Base-by-base conservation (phyloP, 129 eudicot genomes). In the Chrysanthemum makinoi region DNA sequence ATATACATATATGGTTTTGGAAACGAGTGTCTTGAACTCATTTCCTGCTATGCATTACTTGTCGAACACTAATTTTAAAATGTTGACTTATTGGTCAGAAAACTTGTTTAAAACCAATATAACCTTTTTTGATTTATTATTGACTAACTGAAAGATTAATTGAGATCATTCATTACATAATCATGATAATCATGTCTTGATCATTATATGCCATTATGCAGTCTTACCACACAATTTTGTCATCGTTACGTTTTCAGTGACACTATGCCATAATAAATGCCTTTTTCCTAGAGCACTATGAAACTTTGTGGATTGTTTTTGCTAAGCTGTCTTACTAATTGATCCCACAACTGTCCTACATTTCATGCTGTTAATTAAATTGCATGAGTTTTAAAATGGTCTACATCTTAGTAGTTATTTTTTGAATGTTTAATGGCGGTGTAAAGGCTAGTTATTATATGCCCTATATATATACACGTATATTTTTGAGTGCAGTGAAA, bases 101-200 rank as follows among this genome's bases (percentile, higher is more conserved):
- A 28, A 28, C 30, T 3, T 28, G 30, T 28, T 28, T 28, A 28
- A 28, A 28, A 28, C 30, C 30, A 28, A 28, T 28, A 28, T 28
- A 28, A 35, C 9, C 1, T 66, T 2, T 44, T 66, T 66, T 48
- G 44, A 16, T 13, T 19, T 12, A 14, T 28, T 62, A 33, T 62
- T 35, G 54, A 22, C 60, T 26, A 67, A 49, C 44, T 43, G 52
- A 55, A 17, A 35, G 46, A 8, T 56, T 43, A 71, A 22, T 33
- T 19, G 51, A 58, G 62, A 67, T 50, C 62, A 69, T 53, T 68
- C 33, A 20, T 69, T 30, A 69, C 75, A 71, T 58, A 71, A 69
- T 69, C 51, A 30, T 54, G 74, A 54, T 18, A 54, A 71, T 58
- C 68, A 72, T 72, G 9, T 72, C 16, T 46, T 44, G 22, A 70